Percentiles rank a stretch among this genome's conserved stretches.
These are phyloP conservation scores for Umbilicaria muhlenbergii DNA, from an alignment of 495 filamentous ascomycete genomes.

Conservation along the genomic window DNA sequence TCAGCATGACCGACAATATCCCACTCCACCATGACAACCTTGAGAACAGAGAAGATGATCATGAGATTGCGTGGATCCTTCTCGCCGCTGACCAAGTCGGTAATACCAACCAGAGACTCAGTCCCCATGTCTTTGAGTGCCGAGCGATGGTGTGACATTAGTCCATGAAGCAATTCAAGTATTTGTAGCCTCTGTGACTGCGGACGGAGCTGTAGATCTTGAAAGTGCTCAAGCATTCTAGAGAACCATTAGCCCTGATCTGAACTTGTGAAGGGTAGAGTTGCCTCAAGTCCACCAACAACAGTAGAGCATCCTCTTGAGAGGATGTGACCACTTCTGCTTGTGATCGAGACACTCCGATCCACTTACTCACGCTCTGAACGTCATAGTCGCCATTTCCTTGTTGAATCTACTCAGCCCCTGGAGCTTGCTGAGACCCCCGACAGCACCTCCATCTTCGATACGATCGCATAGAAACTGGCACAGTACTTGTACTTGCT, in stretches of 20 bases:
- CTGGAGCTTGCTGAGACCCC: slow-evolving; percentile 32
- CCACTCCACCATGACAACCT: slow-evolving; percentile 61
- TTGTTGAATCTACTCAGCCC: slow-evolving; percentile 31
- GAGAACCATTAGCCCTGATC: not conserved
- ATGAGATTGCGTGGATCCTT: slow-evolving; percentile 68
- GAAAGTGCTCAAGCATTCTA: slow-evolving; percentile 34
- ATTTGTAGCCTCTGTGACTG: slow-evolving; percentile 47
- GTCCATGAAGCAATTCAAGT: slow-evolving; percentile 44
- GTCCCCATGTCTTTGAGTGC: slow-evolving; percentile 39
- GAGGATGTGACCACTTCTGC: too few species aligned
- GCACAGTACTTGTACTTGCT: slow-evolving; percentile 46
- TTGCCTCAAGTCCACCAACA: too few species aligned
- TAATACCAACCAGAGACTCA: slow-evolving; percentile 45
- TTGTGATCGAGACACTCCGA: not conserved
- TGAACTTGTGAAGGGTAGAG: too few species aligned
- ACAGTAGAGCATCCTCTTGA: too few species aligned
- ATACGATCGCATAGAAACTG: slow-evolving; percentile 47
- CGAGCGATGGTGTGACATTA: slow-evolving; percentile 50
- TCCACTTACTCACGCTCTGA: slow-evolving; percentile 31
- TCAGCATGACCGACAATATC: slow-evolving; percentile 46
- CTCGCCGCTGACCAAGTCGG: slow-evolving; percentile 56
- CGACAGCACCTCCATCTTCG: slow-evolving; percentile 40
- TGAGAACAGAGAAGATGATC: slow-evolving; percentile 60
- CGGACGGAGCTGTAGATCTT: slow-evolving; percentile 45
- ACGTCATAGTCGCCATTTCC: slow-evolving; percentile 30